phyloP scores from a whole-genome alignment of 2,329 filamentous ascomycete genomes.

The Colletotrichum musae region DNA sequence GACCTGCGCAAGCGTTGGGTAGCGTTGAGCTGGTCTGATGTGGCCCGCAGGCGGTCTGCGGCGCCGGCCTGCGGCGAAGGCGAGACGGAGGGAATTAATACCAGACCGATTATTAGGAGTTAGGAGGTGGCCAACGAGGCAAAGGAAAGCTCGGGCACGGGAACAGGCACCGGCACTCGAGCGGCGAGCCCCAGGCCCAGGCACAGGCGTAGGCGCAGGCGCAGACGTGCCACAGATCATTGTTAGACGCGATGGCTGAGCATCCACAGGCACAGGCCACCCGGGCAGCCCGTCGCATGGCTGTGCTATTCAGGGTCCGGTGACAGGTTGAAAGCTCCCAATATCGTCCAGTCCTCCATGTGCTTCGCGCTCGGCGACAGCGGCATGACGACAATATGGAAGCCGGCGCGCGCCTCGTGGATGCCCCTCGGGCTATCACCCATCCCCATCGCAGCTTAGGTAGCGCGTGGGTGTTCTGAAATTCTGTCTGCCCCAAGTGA shows the following conservation, averaged over 20 bases:
- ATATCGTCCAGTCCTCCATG: neutral
- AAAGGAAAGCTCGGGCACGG: neutral
- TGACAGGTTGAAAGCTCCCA: slow-evolving; percentile 30
- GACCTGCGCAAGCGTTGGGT: slow-evolving; percentile 1
- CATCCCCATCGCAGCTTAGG: neutral
- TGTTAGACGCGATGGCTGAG: slow-evolving; percentile 6
- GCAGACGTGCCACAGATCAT: neutral
- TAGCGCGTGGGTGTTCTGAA: neutral
- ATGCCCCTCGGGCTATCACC: slow-evolving; percentile 2
- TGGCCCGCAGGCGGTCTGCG: slow-evolving; percentile 22
- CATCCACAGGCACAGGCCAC: slow-evolving; percentile 28
- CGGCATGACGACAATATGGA: slow-evolving; percentile 27
- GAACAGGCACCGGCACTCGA: neutral
- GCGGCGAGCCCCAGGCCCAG: too few species aligned
- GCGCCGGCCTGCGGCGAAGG: slow-evolving; percentile 21
- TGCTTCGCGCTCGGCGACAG: slow-evolving; percentile 23
- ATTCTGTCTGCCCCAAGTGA: slow-evolving; percentile 6
- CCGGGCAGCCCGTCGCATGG: slow-evolving; percentile 30
- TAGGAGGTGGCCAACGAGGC: neutral
- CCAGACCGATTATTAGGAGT: slow-evolving; percentile 29
- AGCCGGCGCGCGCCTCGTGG: slow-evolving; percentile 18
- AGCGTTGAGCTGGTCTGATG: slow-evolving; percentile 16
- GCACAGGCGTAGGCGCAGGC: too few species aligned
- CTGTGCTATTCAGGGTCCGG: slow-evolving; percentile 32
- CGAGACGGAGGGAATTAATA: slow-evolving; percentile 29